These are phyloP conservation scores for Pleomassaria siparia DNA, from an alignment of 2,329 filamentous ascomycete species.

Conservation along the genomic window DNA sequence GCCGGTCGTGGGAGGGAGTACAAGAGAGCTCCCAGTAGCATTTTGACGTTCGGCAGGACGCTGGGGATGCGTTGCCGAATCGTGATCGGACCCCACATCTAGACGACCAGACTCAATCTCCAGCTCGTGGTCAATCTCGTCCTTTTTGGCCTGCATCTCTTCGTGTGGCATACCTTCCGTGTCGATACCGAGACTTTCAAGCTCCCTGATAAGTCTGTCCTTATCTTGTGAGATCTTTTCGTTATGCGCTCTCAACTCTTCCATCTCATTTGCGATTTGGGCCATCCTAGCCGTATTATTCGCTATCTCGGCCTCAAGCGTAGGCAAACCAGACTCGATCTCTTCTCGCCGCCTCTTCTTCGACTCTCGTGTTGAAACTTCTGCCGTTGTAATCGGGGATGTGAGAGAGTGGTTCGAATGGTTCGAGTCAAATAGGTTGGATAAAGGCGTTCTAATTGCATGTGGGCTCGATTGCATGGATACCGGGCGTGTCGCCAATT, in stretches of 20 bases:
- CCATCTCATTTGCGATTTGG: slow-evolving; percentile 49
- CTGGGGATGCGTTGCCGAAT: neutral
- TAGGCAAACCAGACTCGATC: slow-evolving; percentile 51
- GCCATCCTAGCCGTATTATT: slow-evolving; percentile 42
- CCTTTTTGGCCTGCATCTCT: slow-evolving; percentile 47
- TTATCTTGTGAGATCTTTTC: slow-evolving; percentile 45
- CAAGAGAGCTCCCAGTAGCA: neutral
- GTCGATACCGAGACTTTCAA: slow-evolving; percentile 52
- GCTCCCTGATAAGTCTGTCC: slow-evolving; percentile 49
- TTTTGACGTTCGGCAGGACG: neutral
- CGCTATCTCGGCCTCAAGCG: slow-evolving; percentile 49
- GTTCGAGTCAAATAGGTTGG: neutral
- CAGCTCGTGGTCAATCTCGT: slow-evolving; percentile 38
- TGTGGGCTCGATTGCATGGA: neutral
- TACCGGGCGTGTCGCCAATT: neutral
- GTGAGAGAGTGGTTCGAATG: neutral
- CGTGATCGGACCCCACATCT: neutral
- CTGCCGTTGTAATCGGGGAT: neutral
- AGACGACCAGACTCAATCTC: slow-evolving; percentile 6
- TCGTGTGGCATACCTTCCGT: slow-evolving; percentile 50
- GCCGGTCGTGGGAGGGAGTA: too few species aligned
- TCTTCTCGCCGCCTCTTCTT: slow-evolving; percentile 49
- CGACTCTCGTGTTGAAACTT: slow-evolving; percentile 20
- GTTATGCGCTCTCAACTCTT: slow-evolving; percentile 42
- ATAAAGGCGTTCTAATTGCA: neutral